Percentiles rank a stretch among this genome's conserved stretches.
These are phyloP conservation scores for Pseudofabraea citricarpa DNA, from an alignment of 2,329 filamentous ascomycete species.

Conservation along the genomic window DNA sequence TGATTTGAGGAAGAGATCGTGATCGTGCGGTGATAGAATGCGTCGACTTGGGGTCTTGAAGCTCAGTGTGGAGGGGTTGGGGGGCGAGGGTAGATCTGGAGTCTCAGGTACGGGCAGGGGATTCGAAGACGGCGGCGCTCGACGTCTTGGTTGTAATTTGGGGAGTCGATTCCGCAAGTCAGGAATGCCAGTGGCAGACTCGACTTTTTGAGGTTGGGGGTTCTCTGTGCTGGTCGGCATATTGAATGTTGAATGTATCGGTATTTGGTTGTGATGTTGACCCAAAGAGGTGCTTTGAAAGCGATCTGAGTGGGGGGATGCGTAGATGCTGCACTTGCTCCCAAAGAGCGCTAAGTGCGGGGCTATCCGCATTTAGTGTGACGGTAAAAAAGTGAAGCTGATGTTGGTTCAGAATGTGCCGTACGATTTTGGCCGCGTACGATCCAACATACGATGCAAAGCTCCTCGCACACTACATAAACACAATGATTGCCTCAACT, in stretches of 20 bases:
- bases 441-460: background rate
- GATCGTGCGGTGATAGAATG: conserved; percentile 77
- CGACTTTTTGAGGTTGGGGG: background rate
- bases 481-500: conserved; percentile 38
- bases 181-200: no score
- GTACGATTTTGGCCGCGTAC: background rate
- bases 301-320: no score
- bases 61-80: conserved; percentile 51
- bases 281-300: conserved; percentile 5
- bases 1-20: conserved; percentile 75
- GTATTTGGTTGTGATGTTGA: conserved; percentile 8
- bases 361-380: no score
- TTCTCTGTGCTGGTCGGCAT: conserved; percentile 21
- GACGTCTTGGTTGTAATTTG: conserved; percentile 61
- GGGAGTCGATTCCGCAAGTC: conserved; percentile 56
- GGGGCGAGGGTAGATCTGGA: conserved; percentile 65
- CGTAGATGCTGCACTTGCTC: no score
- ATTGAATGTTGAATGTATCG: no score
- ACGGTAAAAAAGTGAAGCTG: background rate
- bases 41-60: conserved; percentile 69
- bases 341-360: no score
- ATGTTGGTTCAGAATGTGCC: background rate
- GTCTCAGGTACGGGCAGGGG: conserved; percentile 67
- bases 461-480: background rate
- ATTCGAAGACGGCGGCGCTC: conserved; percentile 46